Conservation (phyloP, 306 rosid species). For the Ceratonia siliqua region DNA sequence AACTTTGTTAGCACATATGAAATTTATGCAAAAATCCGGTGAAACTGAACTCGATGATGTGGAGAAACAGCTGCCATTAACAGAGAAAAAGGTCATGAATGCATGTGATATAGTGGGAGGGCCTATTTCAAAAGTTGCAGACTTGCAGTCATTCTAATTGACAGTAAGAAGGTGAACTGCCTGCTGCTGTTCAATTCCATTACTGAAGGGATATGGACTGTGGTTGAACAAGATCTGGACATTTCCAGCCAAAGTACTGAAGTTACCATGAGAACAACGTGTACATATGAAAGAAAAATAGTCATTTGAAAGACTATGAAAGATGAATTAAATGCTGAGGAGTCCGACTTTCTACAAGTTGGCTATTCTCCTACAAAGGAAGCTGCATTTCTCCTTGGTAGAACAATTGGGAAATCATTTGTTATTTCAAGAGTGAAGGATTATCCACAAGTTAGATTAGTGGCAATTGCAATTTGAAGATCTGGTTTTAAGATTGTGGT, state of each 20-base stretch:
- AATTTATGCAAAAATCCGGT: constrained; percentile 58
- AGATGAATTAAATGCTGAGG: constrained; percentile 48
- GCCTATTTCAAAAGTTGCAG: constrained; percentile 80
- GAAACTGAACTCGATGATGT: constrained; percentile 54
- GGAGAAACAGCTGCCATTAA: constrained; percentile 64
- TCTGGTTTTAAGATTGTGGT: constrained; percentile 90
- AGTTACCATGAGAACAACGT: constrained; percentile 32
- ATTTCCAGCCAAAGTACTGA: constrained; percentile 43
- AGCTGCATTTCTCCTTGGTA: constrained; percentile 91
- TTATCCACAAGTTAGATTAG: constrained; percentile 83
- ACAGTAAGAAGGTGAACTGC: constrained; percentile 67
- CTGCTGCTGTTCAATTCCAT: constrained; percentile 50
- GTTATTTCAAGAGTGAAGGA: constrained; percentile 91
- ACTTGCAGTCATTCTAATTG: constrained; percentile 67
- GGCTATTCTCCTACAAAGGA: constrained; percentile 77
- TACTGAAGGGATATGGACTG: constrained; percentile 75
- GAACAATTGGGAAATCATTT: constrained; percentile 96
- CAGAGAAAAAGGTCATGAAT: constrained; percentile 69
- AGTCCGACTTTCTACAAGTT: constrained; percentile 49
- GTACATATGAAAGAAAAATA: constrained; percentile 48
- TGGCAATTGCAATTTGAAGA: constrained; percentile 78
- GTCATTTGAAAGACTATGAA: constrained; percentile 45
- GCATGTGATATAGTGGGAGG: constrained; percentile 78
- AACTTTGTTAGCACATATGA: constrained; percentile 57
- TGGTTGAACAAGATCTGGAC: constrained; percentile 62